Base-by-base conservation (phyloP, 1,284 basidiomycete species). In the Pyrrhoderma lamaoense region DNA sequence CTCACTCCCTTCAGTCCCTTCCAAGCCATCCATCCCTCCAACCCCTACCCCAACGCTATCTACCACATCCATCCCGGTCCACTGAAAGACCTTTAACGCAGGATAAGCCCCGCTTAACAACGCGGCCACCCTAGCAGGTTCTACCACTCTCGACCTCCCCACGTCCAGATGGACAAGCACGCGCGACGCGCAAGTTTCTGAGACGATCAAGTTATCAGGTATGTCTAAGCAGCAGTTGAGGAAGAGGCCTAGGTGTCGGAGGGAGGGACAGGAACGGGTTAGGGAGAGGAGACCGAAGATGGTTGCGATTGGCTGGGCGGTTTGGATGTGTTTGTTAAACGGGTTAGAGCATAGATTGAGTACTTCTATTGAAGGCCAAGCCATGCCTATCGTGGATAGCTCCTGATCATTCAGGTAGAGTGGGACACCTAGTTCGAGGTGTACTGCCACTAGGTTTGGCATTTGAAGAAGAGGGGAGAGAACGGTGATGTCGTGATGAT, bases 331-430 rank as follows among this genome's bases (percentile, higher is more conserved):
- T 18, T 4, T 40, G 21, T 4, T 16, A 27, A 39, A 49, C 9
- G 54, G 54, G 42, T 56, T 42, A 8, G 54, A 52, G 25, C 54
- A 52, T 3, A 56, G 37, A 21, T 56, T 52, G n/a, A 56, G 51
- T 9, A 56, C 44, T 19, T 52, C 46, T 8, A 56, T 56, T 8
- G 27, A 18, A n/a, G 45, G 50, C 54, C 54, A 56, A 8, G 54
- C 39, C 3, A 31, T 22, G 8, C 46, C 51, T 8, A 56, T 42
- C 2, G 35, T 21, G 16, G 9, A 22, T 11, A 56, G 35, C 16
- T 56, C 54, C 13, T 19, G 22, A 34, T 56, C 51, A n/a, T 45
- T 43, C 9, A 56, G 47, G 34, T 49, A 37, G 1, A 56, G 42
- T 3, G 54, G 54, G 16, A 56, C 44, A 18, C 54, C 54, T 21